Percentiles rank a stretch among this genome's conserved stretches.
These are phyloP conservation scores for Botrytis cinerea DNA, from an alignment of 2,329 filamentous ascomycete species.

Conservation along the genomic window DNA sequence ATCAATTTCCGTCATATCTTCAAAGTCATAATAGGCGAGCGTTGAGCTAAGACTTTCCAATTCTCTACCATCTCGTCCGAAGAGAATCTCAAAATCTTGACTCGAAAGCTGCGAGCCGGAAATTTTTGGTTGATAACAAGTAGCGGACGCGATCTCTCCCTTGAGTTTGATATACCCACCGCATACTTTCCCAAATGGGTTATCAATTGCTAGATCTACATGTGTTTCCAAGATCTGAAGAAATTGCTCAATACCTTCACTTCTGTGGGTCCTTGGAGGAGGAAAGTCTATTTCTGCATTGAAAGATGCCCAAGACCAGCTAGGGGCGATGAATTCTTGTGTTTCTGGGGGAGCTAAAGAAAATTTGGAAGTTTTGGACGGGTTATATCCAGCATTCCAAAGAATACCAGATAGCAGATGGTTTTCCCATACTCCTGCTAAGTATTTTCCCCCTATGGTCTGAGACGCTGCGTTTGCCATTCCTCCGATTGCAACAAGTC, in stretches of 20 bases:
- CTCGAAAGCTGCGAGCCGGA: too few relatives aligned
- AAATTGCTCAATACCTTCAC: fast-evolving
- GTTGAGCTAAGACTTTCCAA: background rate
- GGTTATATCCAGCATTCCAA: fast-evolving
- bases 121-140: too few relatives aligned
- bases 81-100: background rate
- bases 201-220: background rate
- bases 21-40: background rate
- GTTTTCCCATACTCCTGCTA: background rate
- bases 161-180: background rate
- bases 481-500: background rate
- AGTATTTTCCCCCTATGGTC: background rate
- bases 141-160: background rate
- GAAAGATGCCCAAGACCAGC: background rate
- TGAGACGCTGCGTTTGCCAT: background rate
- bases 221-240: background rate
- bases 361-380: background rate
- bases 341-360: fast-evolving
- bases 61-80: background rate
- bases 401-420: background rate
- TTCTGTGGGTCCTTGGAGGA: fast-evolving
- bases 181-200: background rate
- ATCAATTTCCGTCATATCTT: background rate
- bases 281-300: background rate
- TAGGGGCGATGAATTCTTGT: background rate